Evolutionary conservation across 2,329 filamentous ascomycete genomes (phyloP).

Genomic region (Immersiporthe knoxdaviesiana): DNA sequence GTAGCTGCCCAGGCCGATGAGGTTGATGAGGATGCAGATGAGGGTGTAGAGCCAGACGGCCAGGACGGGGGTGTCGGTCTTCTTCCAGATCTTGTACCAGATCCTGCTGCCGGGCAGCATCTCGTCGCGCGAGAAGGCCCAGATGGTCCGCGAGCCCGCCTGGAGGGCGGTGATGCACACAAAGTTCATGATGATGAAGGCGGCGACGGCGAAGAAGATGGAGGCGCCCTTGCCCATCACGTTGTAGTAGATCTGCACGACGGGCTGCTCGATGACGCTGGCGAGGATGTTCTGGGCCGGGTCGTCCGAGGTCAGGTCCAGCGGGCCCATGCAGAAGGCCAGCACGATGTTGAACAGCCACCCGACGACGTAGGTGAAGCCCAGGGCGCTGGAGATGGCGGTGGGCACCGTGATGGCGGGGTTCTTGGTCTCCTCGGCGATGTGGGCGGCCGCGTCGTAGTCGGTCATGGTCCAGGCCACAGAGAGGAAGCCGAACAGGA

Average conservation of each 20-base stretch:
- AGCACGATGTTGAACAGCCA: conserved; percentile 63
- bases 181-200: conserved; percentile 62
- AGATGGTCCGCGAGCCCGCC: conserved; percentile 56
- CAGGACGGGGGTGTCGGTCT: conserved; percentile 55
- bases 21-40: conserved; percentile 60
- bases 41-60: conserved; percentile 60
- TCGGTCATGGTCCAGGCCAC: conserved; percentile 52
- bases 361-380: conserved; percentile 58
- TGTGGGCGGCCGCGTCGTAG: conserved; percentile 36
- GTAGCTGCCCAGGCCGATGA: conserved; percentile 61
- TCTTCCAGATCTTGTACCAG: conserved; percentile 53
- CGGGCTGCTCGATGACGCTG: conserved; percentile 52
- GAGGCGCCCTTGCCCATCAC: conserved; percentile 56
- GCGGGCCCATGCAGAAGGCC: conserved; percentile 56
- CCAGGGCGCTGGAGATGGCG: conserved; percentile 59
- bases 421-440: conserved; percentile 51
- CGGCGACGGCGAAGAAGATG: conserved; percentile 59
- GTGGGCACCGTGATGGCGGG: conserved; percentile 46
- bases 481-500: conserved; percentile 58
- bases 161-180: conserved; percentile 62
- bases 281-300: conserved; percentile 46
- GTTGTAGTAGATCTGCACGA: conserved; percentile 62
- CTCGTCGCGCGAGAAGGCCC: conserved; percentile 58
- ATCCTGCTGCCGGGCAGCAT: conserved; percentile 50
- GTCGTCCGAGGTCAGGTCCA: conserved; percentile 37